These are phyloP conservation scores for Gonium pectorale DNA, from an alignment of 139 green algal species.

Conservation along the genomic window DNA sequence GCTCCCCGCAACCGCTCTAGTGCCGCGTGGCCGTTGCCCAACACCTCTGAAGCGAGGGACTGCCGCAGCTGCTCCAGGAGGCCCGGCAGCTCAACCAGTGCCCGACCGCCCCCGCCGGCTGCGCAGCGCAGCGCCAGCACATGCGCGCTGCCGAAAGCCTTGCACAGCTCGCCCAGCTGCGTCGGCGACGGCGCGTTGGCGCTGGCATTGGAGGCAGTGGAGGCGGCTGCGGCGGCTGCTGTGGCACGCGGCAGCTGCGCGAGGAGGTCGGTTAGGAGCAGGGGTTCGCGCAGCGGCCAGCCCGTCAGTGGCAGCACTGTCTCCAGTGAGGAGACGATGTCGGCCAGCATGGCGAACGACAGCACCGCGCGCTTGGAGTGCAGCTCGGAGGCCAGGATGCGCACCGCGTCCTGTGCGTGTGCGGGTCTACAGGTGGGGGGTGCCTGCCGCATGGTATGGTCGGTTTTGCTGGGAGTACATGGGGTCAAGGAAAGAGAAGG, in stretches of 20 bases:
- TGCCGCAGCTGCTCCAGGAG: no score
- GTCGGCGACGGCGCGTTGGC: neutral
- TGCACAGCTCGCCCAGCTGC: neutral
- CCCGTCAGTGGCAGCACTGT: slow-evolving; percentile 4
- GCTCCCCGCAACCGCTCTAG: neutral
- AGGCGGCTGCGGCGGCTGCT: no score
- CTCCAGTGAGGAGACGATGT: neutral
- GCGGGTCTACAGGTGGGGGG: no score
- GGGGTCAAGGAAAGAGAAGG: no score
- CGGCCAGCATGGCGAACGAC: slow-evolving; percentile 4
- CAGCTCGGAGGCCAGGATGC: neutral
- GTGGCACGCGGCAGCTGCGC: neutral
- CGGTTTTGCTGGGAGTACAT: no score
- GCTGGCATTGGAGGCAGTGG: no score
- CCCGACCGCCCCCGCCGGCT: no score
- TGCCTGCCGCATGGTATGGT: no score
- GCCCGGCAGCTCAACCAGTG: no score
- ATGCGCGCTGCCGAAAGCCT: neutral
- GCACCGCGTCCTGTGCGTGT: neutral
- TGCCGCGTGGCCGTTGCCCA: no score
- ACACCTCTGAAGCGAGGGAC: neutral
- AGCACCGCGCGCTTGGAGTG: neutral
- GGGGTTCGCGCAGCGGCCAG: neutral
- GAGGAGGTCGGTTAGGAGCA: neutral
- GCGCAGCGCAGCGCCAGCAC: neutral